Base-by-base conservation (phyloP, 768 basidiomycete species). In the Lepiota brunneoincarnata region DNA sequence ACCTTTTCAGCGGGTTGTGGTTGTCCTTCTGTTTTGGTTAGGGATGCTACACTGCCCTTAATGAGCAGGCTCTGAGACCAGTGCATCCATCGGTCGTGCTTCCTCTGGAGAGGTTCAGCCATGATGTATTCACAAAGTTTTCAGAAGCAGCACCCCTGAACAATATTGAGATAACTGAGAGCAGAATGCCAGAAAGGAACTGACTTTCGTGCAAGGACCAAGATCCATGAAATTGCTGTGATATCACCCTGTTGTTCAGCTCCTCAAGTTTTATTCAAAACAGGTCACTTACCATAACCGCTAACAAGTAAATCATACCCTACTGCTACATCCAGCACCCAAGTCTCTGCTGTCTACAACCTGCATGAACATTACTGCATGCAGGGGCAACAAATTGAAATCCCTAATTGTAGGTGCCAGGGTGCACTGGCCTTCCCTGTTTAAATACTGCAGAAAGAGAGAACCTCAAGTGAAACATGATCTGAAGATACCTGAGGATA, bases 351-450 rank as follows among this genome's bases (percentile, higher is more conserved):
- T 84, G 61, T 6, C 28, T 20, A 47, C 36, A 17, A 15, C 41
- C 9, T 14, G 28, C 36, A 43, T 36, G 20, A 59, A 44, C 6
- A 7, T 34, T 14, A n/a, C 46, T 31, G 17, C 15, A 37, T 17
- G 6, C 55, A 3, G 35, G 15, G n/a, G 14, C 34, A 4, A 28
- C 28, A 34, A 24, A 41, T 17, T 31, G n/a, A 46, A 28, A 57
- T 59, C 90, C 90, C 92, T n/a, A n/a, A n/a, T 42, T 93, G 63
- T 28, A 98, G 77, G 72, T 92, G 94, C 35, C 87, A 73, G 4
- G 92, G 87, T 0, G 94, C 85, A 55, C 83, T 89, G 38, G 98
- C 84, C 79, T 95, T 95, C 96, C 95, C 93, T 98, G 51, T 20
- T n/a, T 15, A 50, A n/a, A n/a, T 31, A 34, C 36, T 20, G 17